phyloP scores from a whole-genome alignment of 2,329 filamentous ascomycete species.

The Microsporum canis region DNA sequence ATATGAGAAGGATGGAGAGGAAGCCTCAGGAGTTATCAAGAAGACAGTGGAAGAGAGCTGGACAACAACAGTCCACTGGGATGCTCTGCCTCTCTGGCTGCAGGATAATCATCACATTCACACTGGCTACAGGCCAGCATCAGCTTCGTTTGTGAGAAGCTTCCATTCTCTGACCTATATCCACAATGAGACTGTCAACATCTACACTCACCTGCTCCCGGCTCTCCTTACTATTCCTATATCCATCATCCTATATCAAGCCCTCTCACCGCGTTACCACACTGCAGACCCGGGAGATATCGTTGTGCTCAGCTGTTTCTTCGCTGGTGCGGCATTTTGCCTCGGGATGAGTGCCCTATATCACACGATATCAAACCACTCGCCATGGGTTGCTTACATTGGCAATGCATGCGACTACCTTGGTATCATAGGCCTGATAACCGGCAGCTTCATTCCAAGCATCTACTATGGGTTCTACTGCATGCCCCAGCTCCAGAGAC shows the following conservation, averaged over 20 bases:
- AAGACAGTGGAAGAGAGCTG: not conserved
- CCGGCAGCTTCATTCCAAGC: conserved; percentile 80
- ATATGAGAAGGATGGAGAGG: not conserved
- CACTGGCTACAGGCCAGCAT: conserved; percentile 53
- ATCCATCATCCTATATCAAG: conserved; percentile 44
- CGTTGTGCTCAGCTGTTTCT: conserved; percentile 67
- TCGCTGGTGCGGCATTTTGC: conserved; percentile 59
- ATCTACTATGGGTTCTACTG: conserved; percentile 80
- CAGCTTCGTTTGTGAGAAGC: conserved; percentile 49
- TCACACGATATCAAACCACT: conserved; percentile 79
- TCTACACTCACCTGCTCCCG: conserved; percentile 61
- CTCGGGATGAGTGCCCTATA: conserved; percentile 74
- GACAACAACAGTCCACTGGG: conserved; percentile 37
- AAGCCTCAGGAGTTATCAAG: not conserved
- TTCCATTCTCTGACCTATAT: conserved; percentile 49
- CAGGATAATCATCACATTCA: conserved; percentile 60
- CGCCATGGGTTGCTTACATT: conserved; percentile 60
- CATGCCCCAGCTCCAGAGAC: conserved; percentile 49
- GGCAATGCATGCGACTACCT: conserved; percentile 93
- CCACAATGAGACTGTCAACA: conserved; percentile 61
- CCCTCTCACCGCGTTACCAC: conserved; percentile 54
- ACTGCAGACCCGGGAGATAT: conserved; percentile 53
- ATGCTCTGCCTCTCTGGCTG: conserved; percentile 43
- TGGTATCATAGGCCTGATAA: conserved; percentile 83
- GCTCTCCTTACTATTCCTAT: conserved; percentile 46